Evolutionary conservation across 768 basidiomycete species (phyloP).

Genomic region (Mycena kentingensis): DNA sequence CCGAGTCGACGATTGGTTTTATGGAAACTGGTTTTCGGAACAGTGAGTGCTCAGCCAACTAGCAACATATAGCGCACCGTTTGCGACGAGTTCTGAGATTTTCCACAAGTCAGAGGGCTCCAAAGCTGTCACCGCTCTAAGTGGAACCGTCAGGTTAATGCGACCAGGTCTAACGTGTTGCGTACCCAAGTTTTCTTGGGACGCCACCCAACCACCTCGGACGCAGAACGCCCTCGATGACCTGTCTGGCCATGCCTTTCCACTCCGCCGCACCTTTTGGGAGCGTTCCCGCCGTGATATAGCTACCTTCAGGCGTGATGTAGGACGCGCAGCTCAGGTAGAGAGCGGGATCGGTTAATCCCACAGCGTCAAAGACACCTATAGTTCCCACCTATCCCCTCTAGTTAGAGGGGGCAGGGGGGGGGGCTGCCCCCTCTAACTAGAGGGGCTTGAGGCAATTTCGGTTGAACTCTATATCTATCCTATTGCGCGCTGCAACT

Average conservation of each 20-base stretch:
- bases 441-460: too few relatives aligned
- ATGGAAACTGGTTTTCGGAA: slow-evolving; percentile 38
- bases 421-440: too few relatives aligned
- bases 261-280: slow-evolving; percentile 38
- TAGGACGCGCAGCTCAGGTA: slow-evolving; percentile 55
- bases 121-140: too few relatives aligned
- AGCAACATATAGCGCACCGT: not conserved
- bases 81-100: slow-evolving; percentile 1
- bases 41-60: not conserved
- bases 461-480: too few relatives aligned
- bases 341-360: slow-evolving; percentile 47
- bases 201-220: slow-evolving; percentile 59
- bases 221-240: slow-evolving; percentile 34
- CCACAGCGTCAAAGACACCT: slow-evolving; percentile 68
- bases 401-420: too few relatives aligned
- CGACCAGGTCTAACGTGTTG: too few relatives aligned
- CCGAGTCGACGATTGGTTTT: slow-evolving; percentile 49
- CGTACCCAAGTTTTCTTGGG: slow-evolving; percentile 49
- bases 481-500: too few relatives aligned
- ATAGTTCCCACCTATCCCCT: too few relatives aligned
- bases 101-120: slow-evolving; percentile 4
- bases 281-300: slow-evolving; percentile 54
- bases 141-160: too few relatives aligned
- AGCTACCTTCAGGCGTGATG: slow-evolving; percentile 54
- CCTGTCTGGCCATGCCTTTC: slow-evolving; percentile 33